A percentile compares a stretch with the other conserved stretches of the same genome.
phyloP scores from a whole-genome alignment of 352 stramenopile species.

The Phytophthora boehmeriae region DNA sequence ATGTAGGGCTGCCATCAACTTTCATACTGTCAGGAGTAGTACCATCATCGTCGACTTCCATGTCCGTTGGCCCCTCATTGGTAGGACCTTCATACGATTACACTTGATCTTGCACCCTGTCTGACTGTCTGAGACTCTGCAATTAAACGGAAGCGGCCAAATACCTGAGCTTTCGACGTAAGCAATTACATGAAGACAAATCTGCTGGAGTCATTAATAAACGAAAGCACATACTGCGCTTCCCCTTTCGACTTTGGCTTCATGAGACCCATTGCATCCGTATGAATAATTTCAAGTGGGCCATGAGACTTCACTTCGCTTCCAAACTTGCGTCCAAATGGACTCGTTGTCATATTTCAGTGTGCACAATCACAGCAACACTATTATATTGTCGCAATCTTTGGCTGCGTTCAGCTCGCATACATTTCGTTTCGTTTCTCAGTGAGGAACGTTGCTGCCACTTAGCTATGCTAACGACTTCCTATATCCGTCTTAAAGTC shows the following conservation, averaged over 20 bases:
- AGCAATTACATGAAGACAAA: conserved; percentile 13
- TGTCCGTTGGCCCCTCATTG: neutral
- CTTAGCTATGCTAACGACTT: too few species aligned
- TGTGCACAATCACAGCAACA: too few species aligned
- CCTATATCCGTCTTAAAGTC: too few species aligned
- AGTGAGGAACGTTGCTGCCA: too few species aligned
- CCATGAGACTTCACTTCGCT: conserved; percentile 8
- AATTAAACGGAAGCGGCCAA: neutral
- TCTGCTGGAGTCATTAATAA: conserved; percentile 21
- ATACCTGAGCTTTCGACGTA: conserved; percentile 2
- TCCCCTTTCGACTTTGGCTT: conserved; percentile 11
- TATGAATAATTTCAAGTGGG: conserved; percentile 9
- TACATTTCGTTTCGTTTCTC: too few species aligned
- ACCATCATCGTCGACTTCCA: conserved; percentile 1
- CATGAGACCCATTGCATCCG: conserved; percentile 16
- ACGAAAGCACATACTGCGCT: conserved; percentile 18
- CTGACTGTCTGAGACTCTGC: conserved; percentile 3
- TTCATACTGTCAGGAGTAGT: neutral
- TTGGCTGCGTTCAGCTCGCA: too few species aligned
- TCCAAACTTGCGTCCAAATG: conserved; percentile 2
- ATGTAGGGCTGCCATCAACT: neutral
- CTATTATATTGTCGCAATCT: too few species aligned
- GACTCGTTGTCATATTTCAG: conserved; percentile 7
- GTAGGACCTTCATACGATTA: neutral
- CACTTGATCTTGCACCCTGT: conserved; percentile 12